phyloP scores from a whole-genome alignment of 2,329 filamentous ascomycete genomes.

The Pseudogymnoascus sp. region DNA sequence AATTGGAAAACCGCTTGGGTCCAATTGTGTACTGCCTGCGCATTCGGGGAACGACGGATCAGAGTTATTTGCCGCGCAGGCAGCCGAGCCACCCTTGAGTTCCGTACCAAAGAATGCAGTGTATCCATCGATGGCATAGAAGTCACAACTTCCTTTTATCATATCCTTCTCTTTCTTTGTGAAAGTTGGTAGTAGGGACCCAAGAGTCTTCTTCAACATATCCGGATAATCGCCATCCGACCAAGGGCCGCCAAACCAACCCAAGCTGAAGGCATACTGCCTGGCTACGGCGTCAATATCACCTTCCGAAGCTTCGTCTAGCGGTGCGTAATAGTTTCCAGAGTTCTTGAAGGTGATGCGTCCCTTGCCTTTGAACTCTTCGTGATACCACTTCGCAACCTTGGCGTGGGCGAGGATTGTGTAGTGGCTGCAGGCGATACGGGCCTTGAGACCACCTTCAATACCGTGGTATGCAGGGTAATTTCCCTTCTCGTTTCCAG shows the following conservation, averaged over 20 bases:
- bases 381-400: slow-evolving; percentile 39
- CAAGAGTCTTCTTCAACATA: slow-evolving; percentile 34
- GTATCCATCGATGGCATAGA: slow-evolving; percentile 36
- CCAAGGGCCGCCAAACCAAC: slow-evolving; percentile 43
- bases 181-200: slow-evolving; percentile 33
- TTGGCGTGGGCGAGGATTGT: slow-evolving; percentile 38
- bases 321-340: slow-evolving; percentile 36
- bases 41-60: slow-evolving; percentile 37
- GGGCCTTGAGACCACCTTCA: slow-evolving; percentile 33
- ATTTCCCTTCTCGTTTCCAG: slow-evolving; percentile 32
- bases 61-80: slow-evolving; percentile 35
- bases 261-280: slow-evolving; percentile 36
- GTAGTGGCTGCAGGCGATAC: slow-evolving; percentile 39
- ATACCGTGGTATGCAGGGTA: slow-evolving; percentile 40
- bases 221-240: slow-evolving; percentile 37
- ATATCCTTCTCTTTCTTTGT: slow-evolving; percentile 34
- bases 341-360: slow-evolving; percentile 39
- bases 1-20: slow-evolving; percentile 37
- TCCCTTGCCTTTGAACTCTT: slow-evolving; percentile 37
- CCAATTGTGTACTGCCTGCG: slow-evolving; percentile 28
- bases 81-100: slow-evolving; percentile 30
- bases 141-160: slow-evolving; percentile 39
- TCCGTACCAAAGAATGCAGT: slow-evolving; percentile 27
- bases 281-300: slow-evolving; percentile 33
- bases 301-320: slow-evolving; percentile 28